phyloP scores from a whole-genome alignment of 257 asterid genomes.

The Nicotiana knightiana region DNA sequence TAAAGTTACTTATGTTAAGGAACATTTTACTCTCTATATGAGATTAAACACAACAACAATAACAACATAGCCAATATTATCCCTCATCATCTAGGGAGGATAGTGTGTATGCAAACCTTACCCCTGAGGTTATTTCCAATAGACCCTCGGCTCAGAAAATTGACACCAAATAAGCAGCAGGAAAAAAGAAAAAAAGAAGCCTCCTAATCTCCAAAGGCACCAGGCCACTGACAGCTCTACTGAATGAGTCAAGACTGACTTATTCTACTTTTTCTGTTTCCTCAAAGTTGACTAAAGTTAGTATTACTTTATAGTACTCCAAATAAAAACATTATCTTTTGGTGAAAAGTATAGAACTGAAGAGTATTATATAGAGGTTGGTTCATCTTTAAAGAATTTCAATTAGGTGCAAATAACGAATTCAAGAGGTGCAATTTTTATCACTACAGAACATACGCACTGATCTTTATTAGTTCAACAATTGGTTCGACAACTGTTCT shows the following conservation, averaged over 20 bases:
- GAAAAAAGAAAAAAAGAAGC: no score
- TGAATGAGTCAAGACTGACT: neutral
- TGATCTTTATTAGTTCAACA: neutral
- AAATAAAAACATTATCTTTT: neutral
- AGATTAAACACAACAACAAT: no score
- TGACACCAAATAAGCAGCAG: no score
- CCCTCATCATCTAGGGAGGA: no score
- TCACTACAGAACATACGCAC: neutral
- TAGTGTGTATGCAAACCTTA: no score
- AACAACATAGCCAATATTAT: no score
- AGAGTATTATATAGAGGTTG: neutral
- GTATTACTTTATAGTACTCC: neutral
- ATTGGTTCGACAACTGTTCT: neutral
- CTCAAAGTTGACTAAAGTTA: neutral
- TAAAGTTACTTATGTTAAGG: no score
- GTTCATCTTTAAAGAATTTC: neutral
- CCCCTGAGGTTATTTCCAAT: no score
- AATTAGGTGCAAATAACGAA: neutral
- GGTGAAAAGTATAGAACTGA: neutral
- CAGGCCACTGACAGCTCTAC: neutral
- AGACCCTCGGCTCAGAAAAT: no score
- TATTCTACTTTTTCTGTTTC: neutral
- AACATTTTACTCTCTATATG: no score
- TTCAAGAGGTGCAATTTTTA: neutral
- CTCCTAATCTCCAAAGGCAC: no score